Percentiles rank a stretch among this genome's conserved stretches.
Evolutionary conservation across 495 filamentous ascomycete genomes (phyloP).

Genomic region (Aspergillus homomorphus): DNA sequence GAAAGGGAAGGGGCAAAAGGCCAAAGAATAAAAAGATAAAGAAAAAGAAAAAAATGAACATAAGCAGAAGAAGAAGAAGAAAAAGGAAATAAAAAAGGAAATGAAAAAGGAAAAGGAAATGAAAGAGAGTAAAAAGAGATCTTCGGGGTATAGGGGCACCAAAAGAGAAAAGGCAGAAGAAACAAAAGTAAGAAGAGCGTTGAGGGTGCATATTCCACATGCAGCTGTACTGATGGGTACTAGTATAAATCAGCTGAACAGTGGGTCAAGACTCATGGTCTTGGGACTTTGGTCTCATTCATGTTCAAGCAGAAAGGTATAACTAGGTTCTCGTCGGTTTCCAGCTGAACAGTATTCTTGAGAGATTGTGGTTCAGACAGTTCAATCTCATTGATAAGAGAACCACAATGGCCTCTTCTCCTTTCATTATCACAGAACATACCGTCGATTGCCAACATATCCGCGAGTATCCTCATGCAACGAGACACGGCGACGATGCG

Average conservation of each 20-base stretch:
- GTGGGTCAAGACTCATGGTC: background rate
- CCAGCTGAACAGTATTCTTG: background rate
- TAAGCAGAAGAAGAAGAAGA: too few relatives aligned
- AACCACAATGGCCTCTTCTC: background rate
- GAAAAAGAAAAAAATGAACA: too few relatives aligned
- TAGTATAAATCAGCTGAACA: too few relatives aligned
- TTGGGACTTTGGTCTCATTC: background rate
- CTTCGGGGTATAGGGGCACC: too few relatives aligned
- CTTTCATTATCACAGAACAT: slow-evolving; percentile 11
- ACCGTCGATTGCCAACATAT: slow-evolving; percentile 11
- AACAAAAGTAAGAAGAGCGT: background rate
- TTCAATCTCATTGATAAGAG: background rate
- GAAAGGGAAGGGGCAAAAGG: too few relatives aligned
- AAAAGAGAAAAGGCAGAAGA: background rate
- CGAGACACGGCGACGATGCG: background rate
- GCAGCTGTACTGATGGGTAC: background rate
- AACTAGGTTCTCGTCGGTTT: background rate
- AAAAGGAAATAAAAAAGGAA: too few relatives aligned
- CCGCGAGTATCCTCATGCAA: slow-evolving; percentile 11
- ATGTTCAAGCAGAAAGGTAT: background rate
- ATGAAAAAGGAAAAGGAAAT: too few relatives aligned
- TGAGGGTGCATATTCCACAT: background rate
- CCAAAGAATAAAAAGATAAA: too few relatives aligned
- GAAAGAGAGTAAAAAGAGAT: too few relatives aligned
- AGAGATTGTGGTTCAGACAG: background rate